Base-by-base conservation (phyloP, 805 yeast genomes). In the Candida sithepensis region DNA sequence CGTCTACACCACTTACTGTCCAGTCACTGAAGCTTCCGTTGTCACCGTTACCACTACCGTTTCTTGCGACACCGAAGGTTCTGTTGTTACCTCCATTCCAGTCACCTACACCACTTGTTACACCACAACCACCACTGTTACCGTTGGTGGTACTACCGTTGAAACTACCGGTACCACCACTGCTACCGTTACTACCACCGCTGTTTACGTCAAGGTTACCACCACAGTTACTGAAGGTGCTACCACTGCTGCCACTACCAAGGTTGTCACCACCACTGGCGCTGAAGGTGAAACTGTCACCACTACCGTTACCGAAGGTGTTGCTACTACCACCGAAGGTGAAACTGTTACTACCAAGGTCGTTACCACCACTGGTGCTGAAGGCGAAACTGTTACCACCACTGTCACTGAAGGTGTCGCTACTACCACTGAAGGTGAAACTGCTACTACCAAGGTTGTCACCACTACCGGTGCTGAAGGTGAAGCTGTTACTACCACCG, bases 1-100 rank as follows among this genome's bases (percentile, higher is more conserved):
- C 38, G 54, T 52, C 24, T 53, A 53, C 57, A 63, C 65, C 47
- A 70, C 76, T 40, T 68, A 62, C 63, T 66, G 71, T 52, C 70
- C 72, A 51, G 45, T 55, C 22, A 46, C 54, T 33, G 54, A 21
- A 16, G 50, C 49, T 39, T 54, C 56, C 42, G 52, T 52, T 47
- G 48, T 42, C 32, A 46, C 54, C 4, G 47, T 41, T 28, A 48
- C 49, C 24, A 32, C 41, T 13, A 33, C 39, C n/a, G 26, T 39
- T 6, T 12, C 41, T 22, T 23, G 20, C n/a, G 13, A 14, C 7
- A 39, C 46, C 16, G n/a, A 19, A 8, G 34, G 41, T 22, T 16
- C 21, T 28, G 6, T 41, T 24, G 51, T 49, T 39, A 43, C 49
- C 16, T 46, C 57, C 14, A 43, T 45, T 37, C 49, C 60, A 21